Base-by-base conservation (phyloP, 1,284 basidiomycete species). In the Xanthoconium separans region DNA sequence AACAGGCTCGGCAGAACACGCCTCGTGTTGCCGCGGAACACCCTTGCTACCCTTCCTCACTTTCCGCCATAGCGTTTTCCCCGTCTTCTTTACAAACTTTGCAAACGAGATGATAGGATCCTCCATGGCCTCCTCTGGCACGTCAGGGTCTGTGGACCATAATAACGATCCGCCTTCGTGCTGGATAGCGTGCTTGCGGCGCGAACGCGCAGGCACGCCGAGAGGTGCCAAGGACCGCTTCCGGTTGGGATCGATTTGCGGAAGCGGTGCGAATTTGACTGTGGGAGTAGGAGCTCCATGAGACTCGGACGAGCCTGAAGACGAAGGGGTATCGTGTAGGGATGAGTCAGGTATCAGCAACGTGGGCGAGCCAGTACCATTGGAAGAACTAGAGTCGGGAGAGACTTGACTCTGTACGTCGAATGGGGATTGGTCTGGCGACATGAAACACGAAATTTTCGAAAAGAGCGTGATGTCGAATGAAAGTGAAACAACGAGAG, bases 261-360 rank as follows among this genome's bases (percentile, higher is more conserved):
- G 86, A 34, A 89, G 75, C 1, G 86, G 86, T 1, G 87, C 86
- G 58, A 89, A 89, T 56, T 76, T 79, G 55, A 89, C 77, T 55
- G 71, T 76, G 11, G 58, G 64, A 5, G 55, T 76, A 8, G 58
- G 64, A 5, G 55, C 66, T 53, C 39, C 44, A 22, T 58, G 59
- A 45, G 55, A 52, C 33, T 58, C 27, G 27, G 27, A 64, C 24
- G 33, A 36, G 34, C 50, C 51, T 16, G 54, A 39, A 16, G 59
- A 66, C 4, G 62, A 59, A 39, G 31, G 58, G 13, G 51, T 18
- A 33, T 62, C 64, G 43, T 42, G 20, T 24, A 44, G 34, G 3
- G 47, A 53, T 36, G 57, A 47, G 22, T 59, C 64, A 12, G 50
- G 50, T 22, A 29, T 54, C 27, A 50, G 54, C 47, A 49, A 33